Base-by-base conservation (phyloP, 2,329 filamentous ascomycete genomes). In the Colletotrichum graminicola region DNA sequence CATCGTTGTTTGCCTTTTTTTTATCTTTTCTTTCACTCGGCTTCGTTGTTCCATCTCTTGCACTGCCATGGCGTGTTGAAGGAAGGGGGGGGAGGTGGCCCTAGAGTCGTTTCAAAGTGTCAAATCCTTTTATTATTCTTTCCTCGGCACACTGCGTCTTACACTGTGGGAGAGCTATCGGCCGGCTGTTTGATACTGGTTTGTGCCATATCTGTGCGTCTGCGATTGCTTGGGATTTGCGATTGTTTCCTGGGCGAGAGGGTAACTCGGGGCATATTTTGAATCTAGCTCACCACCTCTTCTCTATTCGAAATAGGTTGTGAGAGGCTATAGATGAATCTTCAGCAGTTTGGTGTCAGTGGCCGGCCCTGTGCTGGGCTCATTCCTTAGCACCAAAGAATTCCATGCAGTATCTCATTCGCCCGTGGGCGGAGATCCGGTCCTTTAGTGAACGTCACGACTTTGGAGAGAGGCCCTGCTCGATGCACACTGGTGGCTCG, bases 311-410 rank as follows among this genome's bases (percentile, higher is more conserved):
- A 47, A 56, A 18, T 32, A 49, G 21, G 34, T 49, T 43, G 5
- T 41, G 68, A 65, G 65, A 52, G 68, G 64, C 51, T 71, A 68
- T 71, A 60, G 68, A 71, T 68, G 68, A 59, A 62, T 43, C 21
- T 68, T 68, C 26, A 45, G 64, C 59, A 68, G 45, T 71, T 63
- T 71, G 65, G 63, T 68, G 62, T 71, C 52, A 52, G 49, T 36
- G 51, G 57, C 51, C 51, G 51, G 57, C 51, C 57, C 57, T 34
- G 36, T 18, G 36, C 52, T 39, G 52, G 36, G 52, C 36, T 57
- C 39, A 52, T 57, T 60, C 49, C 36, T 45, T 55, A 43, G 43
- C 63, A 43, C 54, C 32, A 51, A 34, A 41, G 21, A 60, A 60
- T 52, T 66, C 8, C 18, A 55, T 36, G 60, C 18, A 32, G 23